These are phyloP conservation scores for Corymbia calophylla DNA, from an alignment of 441 rosid genomes.

Conservation along the genomic window DNA sequence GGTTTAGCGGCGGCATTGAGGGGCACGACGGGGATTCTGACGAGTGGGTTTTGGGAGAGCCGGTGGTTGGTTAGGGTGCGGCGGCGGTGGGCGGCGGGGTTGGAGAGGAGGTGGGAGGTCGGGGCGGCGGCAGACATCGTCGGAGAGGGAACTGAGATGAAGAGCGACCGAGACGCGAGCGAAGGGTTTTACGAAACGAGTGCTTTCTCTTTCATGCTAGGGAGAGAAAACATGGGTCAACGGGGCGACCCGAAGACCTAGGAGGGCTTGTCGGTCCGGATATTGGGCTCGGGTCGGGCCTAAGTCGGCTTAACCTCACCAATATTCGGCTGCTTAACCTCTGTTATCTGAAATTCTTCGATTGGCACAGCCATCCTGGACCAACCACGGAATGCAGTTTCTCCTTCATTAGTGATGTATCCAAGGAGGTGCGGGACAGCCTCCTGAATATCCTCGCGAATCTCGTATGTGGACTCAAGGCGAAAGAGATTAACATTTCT, in stretches of 20 bases:
- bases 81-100: slow-evolving; percentile 20
- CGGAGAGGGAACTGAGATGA: background rate
- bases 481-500: slow-evolving; percentile 98
- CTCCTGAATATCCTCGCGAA: slow-evolving; percentile 99
- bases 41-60: slow-evolving; percentile 24
- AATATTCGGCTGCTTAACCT: slow-evolving; percentile 93
- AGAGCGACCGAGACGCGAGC: background rate
- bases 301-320: slow-evolving; percentile 48
- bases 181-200: background rate
- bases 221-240: background rate
- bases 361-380: slow-evolving; percentile 98
- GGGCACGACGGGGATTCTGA: slow-evolving; percentile 23
- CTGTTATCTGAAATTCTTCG: slow-evolving; percentile 60
- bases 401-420: slow-evolving; percentile 82
- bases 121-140: slow-evolving; percentile 40
- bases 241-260: background rate
- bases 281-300: background rate
- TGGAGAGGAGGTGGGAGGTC: slow-evolving; percentile 14
- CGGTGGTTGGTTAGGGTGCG: slow-evolving; percentile 27
- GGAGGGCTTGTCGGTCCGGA: background rate
- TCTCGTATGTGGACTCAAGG: slow-evolving; percentile 97
- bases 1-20: slow-evolving; percentile 18
- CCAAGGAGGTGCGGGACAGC: slow-evolving; percentile 96
- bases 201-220: background rate
- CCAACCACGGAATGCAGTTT: slow-evolving; percentile 97